These are phyloP conservation scores for Yarrowia hollandica DNA, from an alignment of 805 yeast genomes.

Conservation along the genomic window DNA sequence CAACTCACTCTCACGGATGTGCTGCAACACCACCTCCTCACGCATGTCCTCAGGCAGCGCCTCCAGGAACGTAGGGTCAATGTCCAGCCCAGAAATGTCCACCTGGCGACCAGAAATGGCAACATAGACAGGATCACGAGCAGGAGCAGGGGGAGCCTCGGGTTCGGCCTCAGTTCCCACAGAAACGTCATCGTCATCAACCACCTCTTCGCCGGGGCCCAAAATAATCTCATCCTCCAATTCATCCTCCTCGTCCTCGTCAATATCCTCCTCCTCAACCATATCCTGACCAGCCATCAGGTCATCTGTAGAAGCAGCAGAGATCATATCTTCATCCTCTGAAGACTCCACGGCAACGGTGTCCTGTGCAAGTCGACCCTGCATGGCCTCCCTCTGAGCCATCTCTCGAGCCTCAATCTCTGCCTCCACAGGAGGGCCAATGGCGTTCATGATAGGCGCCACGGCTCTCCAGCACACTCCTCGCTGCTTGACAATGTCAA, in stretches of 20 bases:
- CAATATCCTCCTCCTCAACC: neutral
- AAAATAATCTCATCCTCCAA: neutral
- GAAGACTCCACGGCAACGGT: neutral
- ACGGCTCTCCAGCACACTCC: slow-evolving; percentile 24
- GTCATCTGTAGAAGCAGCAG: slow-evolving; percentile 6
- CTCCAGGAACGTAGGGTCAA: slow-evolving; percentile 85
- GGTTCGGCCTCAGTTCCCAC: slow-evolving; percentile 8
- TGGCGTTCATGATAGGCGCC: slow-evolving; percentile 27
- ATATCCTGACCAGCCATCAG: neutral
- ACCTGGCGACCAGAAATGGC: slow-evolving; percentile 74
- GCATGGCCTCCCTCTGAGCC: slow-evolving; percentile 2
- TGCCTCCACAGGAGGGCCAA: slow-evolving; percentile 16
- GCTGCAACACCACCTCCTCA: slow-evolving; percentile 67
- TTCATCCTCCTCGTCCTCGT: neutral
- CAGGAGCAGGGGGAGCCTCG: slow-evolving; percentile 18
- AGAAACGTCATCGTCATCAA: slow-evolving; percentile 11
- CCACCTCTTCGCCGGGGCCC: slow-evolving; percentile 12
- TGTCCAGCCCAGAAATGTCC: slow-evolving; percentile 85
- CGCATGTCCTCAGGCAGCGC: slow-evolving; percentile 92
- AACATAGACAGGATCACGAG: slow-evolving; percentile 60
- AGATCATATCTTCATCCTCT: slow-evolving; percentile 15
- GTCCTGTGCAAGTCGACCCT: neutral
- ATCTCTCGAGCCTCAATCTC: slow-evolving; percentile 20
- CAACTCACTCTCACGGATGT: slow-evolving; percentile 48
- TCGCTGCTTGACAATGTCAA: slow-evolving; percentile 22